These are phyloP conservation scores for Phytopythium kandeliae DNA, from an alignment of 352 stramenopile genomes.

Conservation along the genomic window DNA sequence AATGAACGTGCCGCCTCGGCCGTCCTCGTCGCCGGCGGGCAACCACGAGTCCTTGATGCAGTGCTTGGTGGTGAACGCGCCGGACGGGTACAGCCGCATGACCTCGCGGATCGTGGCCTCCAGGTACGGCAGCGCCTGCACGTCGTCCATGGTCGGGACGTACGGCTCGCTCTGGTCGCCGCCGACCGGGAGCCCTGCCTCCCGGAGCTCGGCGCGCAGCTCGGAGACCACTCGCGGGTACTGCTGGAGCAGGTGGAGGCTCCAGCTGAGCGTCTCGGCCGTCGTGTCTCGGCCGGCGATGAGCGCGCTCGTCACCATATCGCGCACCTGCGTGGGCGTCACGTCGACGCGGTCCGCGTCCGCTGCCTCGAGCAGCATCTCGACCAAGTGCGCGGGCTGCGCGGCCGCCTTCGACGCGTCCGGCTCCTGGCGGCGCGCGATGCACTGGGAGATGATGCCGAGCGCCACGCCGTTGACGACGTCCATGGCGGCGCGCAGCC, in stretches of 20 bases:
- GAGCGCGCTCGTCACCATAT: constrained; percentile 61
- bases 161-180: constrained; percentile 3
- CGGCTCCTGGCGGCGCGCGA: constrained; percentile 5
- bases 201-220: constrained; percentile 19
- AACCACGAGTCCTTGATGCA: constrained; percentile 42
- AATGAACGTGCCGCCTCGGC: constrained; percentile 16
- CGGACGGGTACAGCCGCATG: constrained; percentile 49
- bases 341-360: constrained; percentile 16
- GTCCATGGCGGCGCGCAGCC: constrained; percentile 18
- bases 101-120: constrained; percentile 50
- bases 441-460: constrained; percentile 6
- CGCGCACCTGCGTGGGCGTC: constrained; percentile 31
- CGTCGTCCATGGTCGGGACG: constrained; percentile 36
- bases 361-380: constrained; percentile 24
- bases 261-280: constrained; percentile 41
- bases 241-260: constrained; percentile 36
- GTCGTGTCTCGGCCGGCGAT: constrained; percentile 70
- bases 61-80: constrained; percentile 34
- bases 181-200: constrained; percentile 14
- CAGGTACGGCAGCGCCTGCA: constrained; percentile 49
- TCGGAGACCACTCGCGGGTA: constrained; percentile 27
- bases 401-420: not conserved
- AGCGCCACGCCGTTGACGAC: constrained; percentile 13
- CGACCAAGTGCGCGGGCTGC: constrained; percentile 25
- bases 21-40: constrained; percentile 1